Conservation (phyloP, 495 filamentous ascomycete species). For the Sabuloglossum arenarium region DNA sequence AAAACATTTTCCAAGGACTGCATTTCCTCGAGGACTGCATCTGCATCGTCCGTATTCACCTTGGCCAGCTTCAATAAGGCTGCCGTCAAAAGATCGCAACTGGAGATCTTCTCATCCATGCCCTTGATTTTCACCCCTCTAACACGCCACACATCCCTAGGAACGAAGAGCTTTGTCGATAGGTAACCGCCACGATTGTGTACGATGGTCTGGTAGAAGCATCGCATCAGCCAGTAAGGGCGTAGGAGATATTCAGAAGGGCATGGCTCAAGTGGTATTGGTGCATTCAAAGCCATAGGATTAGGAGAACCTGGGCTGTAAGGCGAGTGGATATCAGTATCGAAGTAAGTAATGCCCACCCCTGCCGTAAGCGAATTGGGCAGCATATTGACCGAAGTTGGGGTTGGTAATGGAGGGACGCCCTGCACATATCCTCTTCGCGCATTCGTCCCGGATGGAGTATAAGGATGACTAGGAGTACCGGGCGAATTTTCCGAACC, state of each 20-base stretch:
- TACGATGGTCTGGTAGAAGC: conserved; percentile 75
- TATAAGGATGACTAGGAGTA: conserved; percentile 50
- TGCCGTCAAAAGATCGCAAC: conserved; percentile 79
- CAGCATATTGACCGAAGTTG: conserved; percentile 35
- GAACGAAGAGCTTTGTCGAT: conserved; percentile 76
- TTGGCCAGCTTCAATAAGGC: conserved; percentile 63
- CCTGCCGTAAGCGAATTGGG: conserved; percentile 13
- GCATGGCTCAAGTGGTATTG: conserved; percentile 73
- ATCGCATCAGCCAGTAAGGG: conserved; percentile 92
- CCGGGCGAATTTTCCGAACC: conserved; percentile 43
- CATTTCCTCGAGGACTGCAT: conserved; percentile 88
- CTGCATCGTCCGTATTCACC: conserved; percentile 75
- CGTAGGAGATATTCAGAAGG: conserved; percentile 68
- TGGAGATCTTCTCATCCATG: conserved; percentile 86
- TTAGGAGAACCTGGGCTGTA: conserved; percentile 46
- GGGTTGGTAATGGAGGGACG: conserved; percentile 49
- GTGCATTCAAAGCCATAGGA: conserved; percentile 31
- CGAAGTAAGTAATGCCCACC: conserved; percentile 57
- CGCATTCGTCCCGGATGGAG: conserved; percentile 10
- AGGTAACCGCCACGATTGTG: conserved; percentile 85
- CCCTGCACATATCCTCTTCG: conserved; percentile 25
- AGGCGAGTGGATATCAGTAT: conserved; percentile 61
- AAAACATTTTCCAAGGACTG: conserved; percentile 72
- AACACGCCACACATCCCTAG: conserved; percentile 80
- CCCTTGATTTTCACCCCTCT: conserved; percentile 82